Evolutionary conservation across 257 asterid genomes (phyloP), one percentile per base, ranked within the genome.

Genomic region (Solanum dulcamara): DNA sequence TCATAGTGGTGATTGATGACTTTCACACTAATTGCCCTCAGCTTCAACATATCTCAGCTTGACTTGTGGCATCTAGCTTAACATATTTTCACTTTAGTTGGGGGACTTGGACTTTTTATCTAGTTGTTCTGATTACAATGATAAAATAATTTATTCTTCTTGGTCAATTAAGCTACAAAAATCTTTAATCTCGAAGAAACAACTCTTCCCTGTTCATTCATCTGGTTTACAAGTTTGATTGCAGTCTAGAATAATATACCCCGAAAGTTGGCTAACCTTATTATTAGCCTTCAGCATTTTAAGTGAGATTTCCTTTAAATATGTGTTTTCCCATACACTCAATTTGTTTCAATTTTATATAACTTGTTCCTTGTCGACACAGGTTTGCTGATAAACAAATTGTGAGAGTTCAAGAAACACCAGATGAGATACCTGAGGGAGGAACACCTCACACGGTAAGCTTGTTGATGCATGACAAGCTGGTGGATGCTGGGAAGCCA

Each of bases 391-490:
- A 95, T 90, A 97, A 97, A 91, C 99, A 97, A 93, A 92, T 97
- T 32, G 99, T 97, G 91, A 95, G 97, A 88, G 93, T 97, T 85
- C 99, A 97, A 91, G 99, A 97, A 89, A 97, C 98, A 33, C 99
- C 99, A 26, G 98, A 97, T 90, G 98, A 97, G 86, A 97, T 97
- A 81, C 99, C 98, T 0, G 99, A 97, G 81, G 99, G 99, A 83
- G 99, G 99, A 72, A 97, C 99, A 37, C 99, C 99, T 74, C 99
- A 97, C 89, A 97, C 99, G 0, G 99, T 97, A 85, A 95, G 99
- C 91, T 90, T 97, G 92, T 88, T 97, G 92, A 93, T 97, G 99
- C 99, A 97, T 66, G 99, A 97, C 91, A 97, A 92, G 91, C 86
- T 97, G 77, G 99, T 97, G 46, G 99, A 95, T 93, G 90, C 93